A percentile compares a stretch with the other conserved stretches of the same genome.
These are phyloP conservation scores for Pestalotiopsis sp. DNA, from an alignment of 2,329 filamentous ascomycete species.

Conservation along the genomic window DNA sequence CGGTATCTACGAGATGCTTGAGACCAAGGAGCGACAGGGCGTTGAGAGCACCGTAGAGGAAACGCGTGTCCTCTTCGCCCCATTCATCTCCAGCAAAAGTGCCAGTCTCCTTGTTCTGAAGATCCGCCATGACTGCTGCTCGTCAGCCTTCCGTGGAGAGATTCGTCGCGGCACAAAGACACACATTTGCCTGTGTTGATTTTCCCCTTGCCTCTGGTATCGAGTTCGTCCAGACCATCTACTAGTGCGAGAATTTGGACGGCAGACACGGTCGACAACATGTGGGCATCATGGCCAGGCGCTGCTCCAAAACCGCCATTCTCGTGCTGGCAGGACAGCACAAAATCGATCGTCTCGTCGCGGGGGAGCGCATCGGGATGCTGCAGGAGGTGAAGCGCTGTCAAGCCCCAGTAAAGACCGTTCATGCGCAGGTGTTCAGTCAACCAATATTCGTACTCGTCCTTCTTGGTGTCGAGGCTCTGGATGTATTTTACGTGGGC, in stretches of 20 bases:
- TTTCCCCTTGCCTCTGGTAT: slow-evolving; percentile 69
- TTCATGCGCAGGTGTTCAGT: slow-evolving; percentile 96
- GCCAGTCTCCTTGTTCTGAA: slow-evolving; percentile 80
- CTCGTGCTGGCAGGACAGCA: slow-evolving; percentile 90
- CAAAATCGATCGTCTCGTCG: slow-evolving; percentile 82
- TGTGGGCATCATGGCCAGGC: slow-evolving; percentile 91
- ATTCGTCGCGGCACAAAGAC: slow-evolving; percentile 34
- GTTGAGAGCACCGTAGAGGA: slow-evolving; percentile 88
- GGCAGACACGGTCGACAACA: slow-evolving; percentile 93
- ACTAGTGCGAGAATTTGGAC: slow-evolving; percentile 90
- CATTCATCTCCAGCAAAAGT: slow-evolving; percentile 94
- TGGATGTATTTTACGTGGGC: slow-evolving; percentile 91
- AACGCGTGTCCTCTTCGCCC: slow-evolving; percentile 95
- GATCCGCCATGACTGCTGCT: slow-evolving; percentile 68
- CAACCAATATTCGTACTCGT: slow-evolving; percentile 97
- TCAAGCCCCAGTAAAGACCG: slow-evolving; percentile 95
- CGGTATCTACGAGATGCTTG: slow-evolving; percentile 73
- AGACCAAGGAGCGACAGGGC: slow-evolving; percentile 82
- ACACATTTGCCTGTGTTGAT: slow-evolving; percentile 77
- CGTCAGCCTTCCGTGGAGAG: slow-evolving; percentile 13
- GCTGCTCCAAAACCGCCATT: slow-evolving; percentile 92
- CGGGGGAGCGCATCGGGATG: slow-evolving; percentile 81
- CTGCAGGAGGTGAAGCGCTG: slow-evolving; percentile 81
- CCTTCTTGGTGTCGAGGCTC: slow-evolving; percentile 85
- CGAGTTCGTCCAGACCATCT: slow-evolving; percentile 82